phyloP scores from a whole-genome alignment of 2,329 filamentous ascomycete species.

The Colletotrichum neosansevieriae region DNA sequence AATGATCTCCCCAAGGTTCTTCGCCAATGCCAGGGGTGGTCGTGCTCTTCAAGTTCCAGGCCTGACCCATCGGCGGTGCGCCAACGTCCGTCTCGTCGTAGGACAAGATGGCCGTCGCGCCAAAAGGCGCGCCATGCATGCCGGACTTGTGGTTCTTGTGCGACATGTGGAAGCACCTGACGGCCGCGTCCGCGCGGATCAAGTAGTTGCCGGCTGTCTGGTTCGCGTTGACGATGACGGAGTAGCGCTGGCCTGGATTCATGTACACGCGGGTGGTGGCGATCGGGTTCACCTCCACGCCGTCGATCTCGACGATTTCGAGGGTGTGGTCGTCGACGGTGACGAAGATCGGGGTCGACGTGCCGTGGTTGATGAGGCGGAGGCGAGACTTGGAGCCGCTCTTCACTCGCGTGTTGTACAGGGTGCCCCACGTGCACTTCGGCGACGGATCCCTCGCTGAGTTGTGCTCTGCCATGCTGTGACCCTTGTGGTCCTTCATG shows the following conservation, averaged over 20 bases:
- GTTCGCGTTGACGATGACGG: constrained; percentile 51
- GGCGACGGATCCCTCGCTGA: constrained; percentile 6
- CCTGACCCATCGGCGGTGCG: constrained; percentile 32
- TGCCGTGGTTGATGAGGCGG: constrained; percentile 55
- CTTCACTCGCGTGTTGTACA: constrained; percentile 49
- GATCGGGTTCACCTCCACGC: constrained; percentile 52
- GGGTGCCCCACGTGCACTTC: constrained; percentile 48
- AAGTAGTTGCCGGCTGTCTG: constrained; percentile 49
- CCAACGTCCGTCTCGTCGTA: constrained; percentile 40
- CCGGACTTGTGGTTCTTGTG: constrained; percentile 26
- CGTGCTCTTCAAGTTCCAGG: constrained; percentile 37
- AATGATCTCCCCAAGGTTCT: constrained; percentile 32
- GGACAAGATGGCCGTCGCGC: constrained; percentile 39
- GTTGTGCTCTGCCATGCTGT: constrained; percentile 11
- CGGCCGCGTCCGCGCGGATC: constrained; percentile 48
- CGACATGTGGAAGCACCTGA: constrained; percentile 38
- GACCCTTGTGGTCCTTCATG: constrained; percentile 22
- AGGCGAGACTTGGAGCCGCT: constrained; percentile 48
- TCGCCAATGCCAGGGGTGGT: constrained; percentile 22
- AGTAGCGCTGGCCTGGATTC: constrained; percentile 55
- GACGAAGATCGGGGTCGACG: constrained; percentile 54
- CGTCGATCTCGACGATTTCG: constrained; percentile 55
- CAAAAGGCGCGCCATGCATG: constrained; percentile 31
- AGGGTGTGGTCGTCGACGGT: constrained; percentile 54
- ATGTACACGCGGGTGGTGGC: constrained; percentile 51